Conservation (phyloP, 2,329 filamentous ascomycete genomes). For the Aphanocladium album region DNA sequence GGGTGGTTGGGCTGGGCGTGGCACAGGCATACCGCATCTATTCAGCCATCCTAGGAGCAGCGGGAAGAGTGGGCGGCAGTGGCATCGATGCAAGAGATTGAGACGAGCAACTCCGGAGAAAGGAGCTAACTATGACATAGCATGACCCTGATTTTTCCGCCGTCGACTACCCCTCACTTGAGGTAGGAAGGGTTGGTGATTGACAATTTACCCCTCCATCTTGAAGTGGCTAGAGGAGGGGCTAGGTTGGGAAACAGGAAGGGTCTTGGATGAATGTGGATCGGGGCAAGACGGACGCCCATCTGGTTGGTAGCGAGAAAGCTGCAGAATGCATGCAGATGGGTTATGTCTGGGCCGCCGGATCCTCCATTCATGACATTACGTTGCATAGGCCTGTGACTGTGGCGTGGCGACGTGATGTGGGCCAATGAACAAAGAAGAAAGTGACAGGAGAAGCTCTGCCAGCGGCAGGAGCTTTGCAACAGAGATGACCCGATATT, state of each 20-base stretch:
- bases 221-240: constrained; percentile 10
- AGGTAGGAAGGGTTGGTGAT: neutral
- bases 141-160: neutral
- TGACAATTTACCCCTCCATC: constrained; percentile 11
- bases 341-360: neutral
- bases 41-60: neutral
- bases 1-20: neutral
- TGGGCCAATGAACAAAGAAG: neutral
- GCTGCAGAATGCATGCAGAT: constrained; percentile 2
- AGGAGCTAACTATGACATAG: neutral
- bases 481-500: neutral
- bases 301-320: constrained; percentile 9
- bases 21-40: neutral
- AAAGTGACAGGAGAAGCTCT: neutral
- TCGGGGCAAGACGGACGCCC: constrained; percentile 2
- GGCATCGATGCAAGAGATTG: neutral
- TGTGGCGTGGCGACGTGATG: neutral
- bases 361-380: neutral
- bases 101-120: neutral
- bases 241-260: neutral
- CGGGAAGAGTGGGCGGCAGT: neutral
- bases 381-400: constrained; percentile 1
- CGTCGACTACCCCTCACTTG: constrained; percentile 11
- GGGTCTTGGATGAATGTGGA: constrained; percentile 10
- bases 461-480: neutral